These are phyloP conservation scores for Blastomyces percursus DNA, from an alignment of 2,329 filamentous ascomycete genomes.

Conservation along the genomic window DNA sequence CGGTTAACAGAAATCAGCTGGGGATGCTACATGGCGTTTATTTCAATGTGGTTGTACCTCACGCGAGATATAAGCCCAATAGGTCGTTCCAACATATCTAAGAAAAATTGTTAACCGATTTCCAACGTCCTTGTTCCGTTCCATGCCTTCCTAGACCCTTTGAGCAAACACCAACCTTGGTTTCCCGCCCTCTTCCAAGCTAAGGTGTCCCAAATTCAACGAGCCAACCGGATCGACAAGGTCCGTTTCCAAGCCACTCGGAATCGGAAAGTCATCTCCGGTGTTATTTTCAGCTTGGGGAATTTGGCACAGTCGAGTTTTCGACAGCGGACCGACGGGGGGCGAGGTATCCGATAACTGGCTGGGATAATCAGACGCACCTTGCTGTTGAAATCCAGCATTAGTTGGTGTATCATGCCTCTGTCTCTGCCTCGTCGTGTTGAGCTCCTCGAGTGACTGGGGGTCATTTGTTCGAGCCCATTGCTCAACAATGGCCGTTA, in stretches of 20 bases:
- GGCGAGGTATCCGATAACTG: slow-evolving; percentile 4
- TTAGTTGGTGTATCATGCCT: background rate
- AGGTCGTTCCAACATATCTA: slow-evolving; percentile 37
- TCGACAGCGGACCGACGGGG: slow-evolving; percentile 12
- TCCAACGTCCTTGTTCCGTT: background rate
- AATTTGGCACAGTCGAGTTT: slow-evolving; percentile 24
- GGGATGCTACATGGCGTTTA: background rate
- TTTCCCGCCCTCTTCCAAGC: slow-evolving; percentile 34
- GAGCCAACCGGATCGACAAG: slow-evolving; percentile 34
- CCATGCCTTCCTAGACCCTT: background rate
- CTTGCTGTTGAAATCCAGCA: background rate
- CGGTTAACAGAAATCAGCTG: slow-evolving; percentile 10
- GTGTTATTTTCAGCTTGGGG: slow-evolving; percentile 25
- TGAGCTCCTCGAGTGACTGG: slow-evolving; percentile 14
- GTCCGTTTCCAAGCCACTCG: slow-evolving; percentile 32
- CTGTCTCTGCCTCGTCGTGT: slow-evolving; percentile 7
- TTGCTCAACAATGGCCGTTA: slow-evolving; percentile 36
- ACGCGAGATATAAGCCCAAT: slow-evolving; percentile 37
- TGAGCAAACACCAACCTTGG: slow-evolving; percentile 19
- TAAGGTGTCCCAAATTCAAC: slow-evolving; percentile 33
- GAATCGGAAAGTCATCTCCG: slow-evolving; percentile 34
- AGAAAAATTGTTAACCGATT: slow-evolving; percentile 6
- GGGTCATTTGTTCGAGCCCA: slow-evolving; percentile 28
- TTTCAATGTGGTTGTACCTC: slow-evolving; percentile 22
- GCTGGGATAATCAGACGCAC: background rate